Conservation (phyloP, 352 stramenopile genomes). For the Phytophthora litchii region DNA sequence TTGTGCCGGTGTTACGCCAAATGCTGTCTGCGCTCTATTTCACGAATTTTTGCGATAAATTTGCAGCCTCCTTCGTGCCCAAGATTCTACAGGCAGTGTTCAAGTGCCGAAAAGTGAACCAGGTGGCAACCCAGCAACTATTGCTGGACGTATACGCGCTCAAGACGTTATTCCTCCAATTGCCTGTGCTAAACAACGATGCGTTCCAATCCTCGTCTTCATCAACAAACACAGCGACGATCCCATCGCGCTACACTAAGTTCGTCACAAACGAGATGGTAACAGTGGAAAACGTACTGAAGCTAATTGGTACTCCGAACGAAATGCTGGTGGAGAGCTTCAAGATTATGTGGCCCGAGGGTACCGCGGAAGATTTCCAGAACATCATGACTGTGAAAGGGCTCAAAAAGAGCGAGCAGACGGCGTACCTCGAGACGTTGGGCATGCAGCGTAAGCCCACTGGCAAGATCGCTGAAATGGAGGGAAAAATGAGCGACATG, state of each 20-base stretch:
- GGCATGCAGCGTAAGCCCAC: constrained; percentile 69
- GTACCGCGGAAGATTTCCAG: constrained; percentile 93
- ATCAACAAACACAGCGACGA: constrained; percentile 58
- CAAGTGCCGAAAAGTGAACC: constrained; percentile 94
- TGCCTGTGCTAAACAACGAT: constrained; percentile 85
- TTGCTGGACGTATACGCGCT: constrained; percentile 98
- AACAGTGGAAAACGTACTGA: constrained; percentile 97
- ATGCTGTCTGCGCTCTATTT: constrained; percentile 95
- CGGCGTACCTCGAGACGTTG: constrained; percentile 61
- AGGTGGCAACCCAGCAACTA: constrained; percentile 97
- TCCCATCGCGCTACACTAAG: constrained; percentile 96
- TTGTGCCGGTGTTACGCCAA: constrained; percentile 91
- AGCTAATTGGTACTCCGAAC: constrained; percentile 96
- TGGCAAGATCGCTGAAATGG: constrained; percentile 80
- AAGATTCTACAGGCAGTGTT: constrained; percentile 90
- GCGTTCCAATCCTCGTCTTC: constrained; percentile 45
- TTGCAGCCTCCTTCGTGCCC: constrained; percentile 92
- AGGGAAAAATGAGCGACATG: constrained; percentile 89
- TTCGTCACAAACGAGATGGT: constrained; percentile 96
- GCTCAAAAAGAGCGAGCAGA: constrained; percentile 80
- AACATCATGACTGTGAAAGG: constrained; percentile 96
- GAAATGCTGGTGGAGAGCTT: constrained; percentile 97
- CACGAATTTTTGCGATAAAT: constrained; percentile 98
- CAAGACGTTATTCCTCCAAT: constrained; percentile 96
- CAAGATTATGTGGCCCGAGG: constrained; percentile 95